These are phyloP conservation scores for Sporisorium iseilematis-ciliati DNA, from an alignment of 1,284 basidiomycete species.

Conservation along the genomic window DNA sequence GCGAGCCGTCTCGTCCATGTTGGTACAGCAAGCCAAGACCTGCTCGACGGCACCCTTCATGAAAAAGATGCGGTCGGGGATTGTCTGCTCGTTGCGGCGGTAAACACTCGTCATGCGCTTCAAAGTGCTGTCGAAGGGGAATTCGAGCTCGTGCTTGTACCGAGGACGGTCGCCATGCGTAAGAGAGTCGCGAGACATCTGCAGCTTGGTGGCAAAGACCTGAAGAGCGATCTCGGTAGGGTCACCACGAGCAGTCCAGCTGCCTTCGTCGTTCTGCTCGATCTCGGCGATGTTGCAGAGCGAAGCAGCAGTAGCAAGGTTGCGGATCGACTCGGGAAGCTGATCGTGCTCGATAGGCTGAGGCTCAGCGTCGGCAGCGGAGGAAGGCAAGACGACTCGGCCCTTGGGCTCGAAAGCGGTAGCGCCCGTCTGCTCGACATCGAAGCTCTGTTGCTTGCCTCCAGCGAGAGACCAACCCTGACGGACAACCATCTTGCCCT, in stretches of 20 bases:
- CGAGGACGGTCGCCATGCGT: constrained; percentile 21
- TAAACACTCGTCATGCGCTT: constrained; percentile 64
- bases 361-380: constrained; percentile 15
- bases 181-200: constrained; percentile 43
- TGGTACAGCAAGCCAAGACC: constrained; percentile 54
- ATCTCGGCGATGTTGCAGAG: constrained; percentile 64
- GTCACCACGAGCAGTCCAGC: constrained; percentile 57
- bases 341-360: constrained; percentile 19
- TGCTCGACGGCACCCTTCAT: constrained; percentile 67
- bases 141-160: constrained; percentile 54
- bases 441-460: constrained; percentile 36
- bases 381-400: constrained; percentile 25
- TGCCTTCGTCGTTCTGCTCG: constrained; percentile 34
- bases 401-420: constrained; percentile 59
- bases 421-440: constrained; percentile 53
- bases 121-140: constrained; percentile 62
- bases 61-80: constrained; percentile 32
- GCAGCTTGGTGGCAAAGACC: constrained; percentile 56
- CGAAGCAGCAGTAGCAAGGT: constrained; percentile 56
- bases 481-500: constrained; percentile 66
- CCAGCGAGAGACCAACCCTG: constrained; percentile 49
- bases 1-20: constrained; percentile 47
- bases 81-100: constrained; percentile 16
- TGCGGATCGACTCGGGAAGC: constrained; percentile 34
- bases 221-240: constrained; percentile 64